Evolutionary conservation across 2,329 filamentous ascomycete species (phyloP), one percentile per base, ranked within the genome.

Genomic region (Ascomycota sp.): DNA sequence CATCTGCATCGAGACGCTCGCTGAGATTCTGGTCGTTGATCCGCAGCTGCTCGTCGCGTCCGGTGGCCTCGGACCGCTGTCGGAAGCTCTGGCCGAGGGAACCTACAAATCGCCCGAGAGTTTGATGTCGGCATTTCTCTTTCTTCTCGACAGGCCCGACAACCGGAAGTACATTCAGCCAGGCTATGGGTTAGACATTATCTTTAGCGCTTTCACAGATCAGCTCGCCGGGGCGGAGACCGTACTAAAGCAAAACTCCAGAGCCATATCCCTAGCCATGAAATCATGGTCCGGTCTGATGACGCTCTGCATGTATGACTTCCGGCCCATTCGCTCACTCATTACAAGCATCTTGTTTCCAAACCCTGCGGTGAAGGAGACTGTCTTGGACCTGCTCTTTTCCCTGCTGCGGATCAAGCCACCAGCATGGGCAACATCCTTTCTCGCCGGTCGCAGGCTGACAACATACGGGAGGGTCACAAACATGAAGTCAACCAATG

Each of bases 401-500:
- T 64, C 65, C 0, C 51, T 76, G 3, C 55, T 98, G 34, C 73
- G 86, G 27, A 93, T 98, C 48, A 95, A 95, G 32, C 84, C 37
- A 73, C 89, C 30, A 75, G 83, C 7, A 4, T 98, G 89, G 89
- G 91, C 89, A 7, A 84, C 82, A 0, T 91, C 86, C 0, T 98
- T 92, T 50, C 66, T 98, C 32, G 89, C 91, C 27, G 91, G 89
- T 7, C 71, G 89, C 41, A 68, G 91, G 38, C 61, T 98, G 32
- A 98, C 91, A 1, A 98, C 89, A 0, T 98, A 98, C 51, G 86
- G 84, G n/a, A 70, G 91, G 44, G 84, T 95, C 28, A 74, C 82
- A 7, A 89, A 82, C 39, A 58, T 95, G 34, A 82, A 80, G 42
- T 64, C 73, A 1, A 62, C 72, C 25, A 53, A 56, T 7, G 50